A percentile compares a stretch with the other conserved stretches of the same genome.
phyloP scores from a whole-genome alignment of 2,329 filamentous ascomycete genomes.

The Trichophyton schoenleinii region DNA sequence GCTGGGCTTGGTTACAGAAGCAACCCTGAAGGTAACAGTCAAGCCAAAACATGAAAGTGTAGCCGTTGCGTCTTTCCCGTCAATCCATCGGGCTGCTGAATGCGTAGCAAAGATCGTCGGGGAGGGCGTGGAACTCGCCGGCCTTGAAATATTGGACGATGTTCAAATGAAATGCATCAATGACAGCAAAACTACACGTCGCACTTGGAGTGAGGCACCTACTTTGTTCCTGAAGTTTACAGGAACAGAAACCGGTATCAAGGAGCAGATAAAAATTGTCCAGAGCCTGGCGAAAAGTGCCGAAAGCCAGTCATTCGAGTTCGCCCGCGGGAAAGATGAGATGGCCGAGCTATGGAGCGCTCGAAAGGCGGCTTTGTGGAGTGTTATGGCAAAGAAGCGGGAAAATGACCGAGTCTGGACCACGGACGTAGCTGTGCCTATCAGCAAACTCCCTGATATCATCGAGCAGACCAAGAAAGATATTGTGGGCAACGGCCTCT shows the following conservation, averaged over 20 bases:
- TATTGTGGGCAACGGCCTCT: constrained; percentile 49
- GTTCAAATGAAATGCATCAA: constrained; percentile 71
- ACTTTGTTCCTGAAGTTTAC: constrained; percentile 68
- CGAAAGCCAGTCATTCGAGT: constrained; percentile 52
- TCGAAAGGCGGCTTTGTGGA: constrained; percentile 62
- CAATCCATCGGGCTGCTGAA: constrained; percentile 57
- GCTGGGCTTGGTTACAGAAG: constrained; percentile 81
- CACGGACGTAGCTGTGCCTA: constrained; percentile 68
- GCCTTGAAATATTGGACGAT: constrained; percentile 87
- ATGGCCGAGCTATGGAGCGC: constrained; percentile 62
- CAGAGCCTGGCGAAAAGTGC: constrained; percentile 44
- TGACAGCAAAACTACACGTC: constrained; percentile 32
- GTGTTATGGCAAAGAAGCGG: constrained; percentile 52
- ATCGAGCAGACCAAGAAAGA: constrained; percentile 58
- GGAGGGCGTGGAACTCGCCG: constrained; percentile 70
- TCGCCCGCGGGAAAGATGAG: constrained; percentile 52
- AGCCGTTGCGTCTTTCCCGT: constrained; percentile 57
- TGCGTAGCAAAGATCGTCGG: constrained; percentile 72
- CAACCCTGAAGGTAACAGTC: constrained; percentile 73
- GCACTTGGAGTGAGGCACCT: constrained; percentile 54
- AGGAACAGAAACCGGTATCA: constrained; percentile 50
- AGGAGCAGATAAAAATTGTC: constrained; percentile 51
- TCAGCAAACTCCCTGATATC: constrained; percentile 57
- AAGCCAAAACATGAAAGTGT: constrained; percentile 69
- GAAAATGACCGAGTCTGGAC: constrained; percentile 58